Conservation (phyloP, 495 filamentous ascomycete genomes). For the Letharia columbiana region DNA sequence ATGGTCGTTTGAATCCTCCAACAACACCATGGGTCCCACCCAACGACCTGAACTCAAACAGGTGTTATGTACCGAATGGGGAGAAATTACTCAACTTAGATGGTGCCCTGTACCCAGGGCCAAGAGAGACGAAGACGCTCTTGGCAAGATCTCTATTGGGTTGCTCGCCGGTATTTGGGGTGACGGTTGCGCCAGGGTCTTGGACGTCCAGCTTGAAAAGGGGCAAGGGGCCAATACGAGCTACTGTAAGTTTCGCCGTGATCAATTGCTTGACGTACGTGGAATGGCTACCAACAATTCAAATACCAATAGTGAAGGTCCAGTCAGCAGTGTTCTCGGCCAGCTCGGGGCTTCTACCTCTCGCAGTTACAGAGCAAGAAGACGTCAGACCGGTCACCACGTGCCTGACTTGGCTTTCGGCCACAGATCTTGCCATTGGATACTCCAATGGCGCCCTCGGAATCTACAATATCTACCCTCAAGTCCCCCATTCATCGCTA, state of each 20-base stretch:
- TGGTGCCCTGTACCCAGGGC: slow-evolving; percentile 52
- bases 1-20: slow-evolving; percentile 43
- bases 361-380: slow-evolving; percentile 1
- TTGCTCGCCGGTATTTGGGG: slow-evolving; percentile 54
- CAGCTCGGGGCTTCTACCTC: slow-evolving; percentile 29
- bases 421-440: slow-evolving; percentile 50
- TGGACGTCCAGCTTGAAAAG: slow-evolving; percentile 42
- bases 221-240: slow-evolving; percentile 19
- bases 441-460: slow-evolving; percentile 55
- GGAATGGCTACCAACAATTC: slow-evolving; percentile 3
- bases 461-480: slow-evolving; percentile 45
- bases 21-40: slow-evolving; percentile 33
- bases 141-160: slow-evolving; percentile 38
- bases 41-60: slow-evolving; percentile 36
- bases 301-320: slow-evolving; percentile 5
- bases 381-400: slow-evolving; percentile 43
- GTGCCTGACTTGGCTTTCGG: slow-evolving; percentile 54
- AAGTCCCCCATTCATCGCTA: not conserved
- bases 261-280: slow-evolving; percentile 1
- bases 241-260: not conserved
- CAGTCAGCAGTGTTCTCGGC: slow-evolving; percentile 46
- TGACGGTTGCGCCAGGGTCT: slow-evolving; percentile 53
- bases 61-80: slow-evolving; percentile 58
- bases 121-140: slow-evolving; percentile 28
- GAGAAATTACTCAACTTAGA: slow-evolving; percentile 46